Evolutionary conservation across 768 basidiomycete species (phyloP).

Genomic region (Fomitopsis serialis): DNA sequence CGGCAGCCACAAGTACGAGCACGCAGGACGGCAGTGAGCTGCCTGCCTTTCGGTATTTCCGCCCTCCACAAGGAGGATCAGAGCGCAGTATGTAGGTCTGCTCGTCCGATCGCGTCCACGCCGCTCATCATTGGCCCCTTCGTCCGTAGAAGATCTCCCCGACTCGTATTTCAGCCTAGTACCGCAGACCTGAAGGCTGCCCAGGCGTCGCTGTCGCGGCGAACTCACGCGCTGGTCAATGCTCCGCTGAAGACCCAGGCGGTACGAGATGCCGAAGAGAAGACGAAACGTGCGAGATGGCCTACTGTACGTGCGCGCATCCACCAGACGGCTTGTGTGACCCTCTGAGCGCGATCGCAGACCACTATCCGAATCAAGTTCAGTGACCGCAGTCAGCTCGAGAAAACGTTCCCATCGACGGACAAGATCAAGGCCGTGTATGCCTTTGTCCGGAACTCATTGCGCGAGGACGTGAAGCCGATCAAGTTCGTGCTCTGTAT

Average conservation of each 20-base stretch:
- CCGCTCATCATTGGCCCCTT: background rate
- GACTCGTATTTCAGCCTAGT: constrained; percentile 76
- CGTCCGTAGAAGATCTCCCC: constrained; percentile 43
- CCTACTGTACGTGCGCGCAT: constrained; percentile 48
- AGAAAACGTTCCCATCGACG: constrained; percentile 70
- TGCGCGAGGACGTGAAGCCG: constrained; percentile 71
- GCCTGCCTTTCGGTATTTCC: constrained; percentile 16
- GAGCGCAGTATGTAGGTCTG: constrained; percentile 12
- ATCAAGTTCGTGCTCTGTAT: constrained; percentile 83
- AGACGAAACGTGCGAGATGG: constrained; percentile 60
- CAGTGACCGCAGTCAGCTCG: constrained; percentile 74
- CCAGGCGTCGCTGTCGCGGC: constrained; percentile 56
- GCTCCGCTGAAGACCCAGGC: constrained; percentile 68
- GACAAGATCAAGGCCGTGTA: constrained; percentile 81
- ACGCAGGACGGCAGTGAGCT: background rate
- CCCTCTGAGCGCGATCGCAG: constrained; percentile 34
- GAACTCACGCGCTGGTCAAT: constrained; percentile 57
- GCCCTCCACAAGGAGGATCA: constrained; percentile 12
- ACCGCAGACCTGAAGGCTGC: constrained; percentile 64
- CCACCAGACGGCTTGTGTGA: background rate
- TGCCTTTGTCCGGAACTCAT: constrained; percentile 69
- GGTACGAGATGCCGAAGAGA: constrained; percentile 55
- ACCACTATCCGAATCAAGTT: constrained; percentile 81
- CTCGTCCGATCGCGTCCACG: background rate
- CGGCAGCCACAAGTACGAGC: background rate